Evolutionary conservation across 2,329 filamentous ascomycete species (phyloP), one percentile per base, ranked within the genome.

Genomic region (Trichoderma oligosporum): DNA sequence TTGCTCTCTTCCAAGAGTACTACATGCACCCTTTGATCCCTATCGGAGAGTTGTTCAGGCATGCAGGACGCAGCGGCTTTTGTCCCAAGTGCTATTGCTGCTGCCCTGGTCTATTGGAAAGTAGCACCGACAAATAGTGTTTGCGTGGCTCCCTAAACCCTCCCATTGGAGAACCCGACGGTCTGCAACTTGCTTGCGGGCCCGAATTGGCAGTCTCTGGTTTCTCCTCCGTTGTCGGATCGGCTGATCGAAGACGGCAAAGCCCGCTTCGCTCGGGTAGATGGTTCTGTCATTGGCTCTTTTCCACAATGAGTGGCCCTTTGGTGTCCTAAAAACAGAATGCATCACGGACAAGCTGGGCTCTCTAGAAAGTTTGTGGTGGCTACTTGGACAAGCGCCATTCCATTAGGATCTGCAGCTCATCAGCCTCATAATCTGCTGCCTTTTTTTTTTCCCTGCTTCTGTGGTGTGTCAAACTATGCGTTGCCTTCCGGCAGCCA

Each of bases 191-290:
- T 38, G 49, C 58, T 60, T 66, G 56, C 58, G 58, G 60, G 48
- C 52, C 57, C 29, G 56, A 39, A 9, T 29, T 38, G 12, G 33
- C 11, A 16, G 7, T 53, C 31, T 39, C 5, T 31, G 18, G 35
- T 35, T 44, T 35, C 16, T 25, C 42, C 42, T 54, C 44, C 55
- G 54, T 44, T 41, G 47, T 58, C 53, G 48, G 35, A 58, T 57
- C 58, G 55, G 46, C 48, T 57, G 58, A 57, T 42, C 44, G 48
- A 48, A 58, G 41, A 60, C 54, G 47, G 36, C 47, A 53, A 48
- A 60, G 36, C 38, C 55, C 58, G 60, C 62, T 61, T 61, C 57
- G 61, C 67, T 67, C 68, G 69, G 65, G 66, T 69, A 68, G 24
- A 61, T 63, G 44, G 44, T 45, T 12, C 56, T 65, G 60, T 62